phyloP scores from a whole-genome alignment of 306 rosid species.

The Elaeagnus macrophylla region DNA sequence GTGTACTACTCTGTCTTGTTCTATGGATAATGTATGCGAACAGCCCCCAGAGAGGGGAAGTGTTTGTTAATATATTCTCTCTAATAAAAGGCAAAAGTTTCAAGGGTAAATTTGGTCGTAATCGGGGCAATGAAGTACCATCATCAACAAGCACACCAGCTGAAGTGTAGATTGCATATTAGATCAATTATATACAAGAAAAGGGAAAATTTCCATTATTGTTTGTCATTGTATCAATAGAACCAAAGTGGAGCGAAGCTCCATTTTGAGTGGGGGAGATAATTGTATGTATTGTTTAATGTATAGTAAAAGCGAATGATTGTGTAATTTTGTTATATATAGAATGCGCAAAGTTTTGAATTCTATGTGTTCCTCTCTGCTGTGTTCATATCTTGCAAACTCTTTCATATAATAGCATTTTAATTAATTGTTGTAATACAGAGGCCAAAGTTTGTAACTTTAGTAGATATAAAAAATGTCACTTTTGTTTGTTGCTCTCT shows the following conservation, averaged over 20 bases:
- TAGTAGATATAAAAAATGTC: too few relatives aligned
- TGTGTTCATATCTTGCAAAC: too few relatives aligned
- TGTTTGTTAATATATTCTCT: slow-evolving; percentile 50
- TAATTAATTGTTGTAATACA: too few relatives aligned
- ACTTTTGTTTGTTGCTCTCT: too few relatives aligned
- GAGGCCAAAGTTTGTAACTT: too few relatives aligned
- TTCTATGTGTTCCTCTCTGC: too few relatives aligned
- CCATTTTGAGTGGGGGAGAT: slow-evolving; percentile 27
- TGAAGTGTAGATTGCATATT: slow-evolving; percentile 21
- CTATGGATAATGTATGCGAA: slow-evolving; percentile 89
- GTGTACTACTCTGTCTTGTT: slow-evolving; percentile 79
- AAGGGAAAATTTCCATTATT: neutral
- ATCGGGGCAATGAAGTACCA: slow-evolving; percentile 18
- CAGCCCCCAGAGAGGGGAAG: slow-evolving; percentile 85
- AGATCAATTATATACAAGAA: neutral
- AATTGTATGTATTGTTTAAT: neutral
- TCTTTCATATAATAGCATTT: too few relatives aligned
- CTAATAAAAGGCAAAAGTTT: slow-evolving; percentile 23
- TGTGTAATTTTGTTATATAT: too few relatives aligned
- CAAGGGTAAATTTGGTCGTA: slow-evolving; percentile 20
- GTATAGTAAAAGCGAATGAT: too few relatives aligned
- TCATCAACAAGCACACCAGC: slow-evolving; percentile 29
- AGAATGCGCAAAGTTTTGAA: too few relatives aligned
- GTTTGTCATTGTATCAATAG: neutral
- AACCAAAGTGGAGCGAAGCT: slow-evolving; percentile 72